Conservation (phyloP, 352 stramenopile genomes). For the Phytophthora constricta region DNA sequence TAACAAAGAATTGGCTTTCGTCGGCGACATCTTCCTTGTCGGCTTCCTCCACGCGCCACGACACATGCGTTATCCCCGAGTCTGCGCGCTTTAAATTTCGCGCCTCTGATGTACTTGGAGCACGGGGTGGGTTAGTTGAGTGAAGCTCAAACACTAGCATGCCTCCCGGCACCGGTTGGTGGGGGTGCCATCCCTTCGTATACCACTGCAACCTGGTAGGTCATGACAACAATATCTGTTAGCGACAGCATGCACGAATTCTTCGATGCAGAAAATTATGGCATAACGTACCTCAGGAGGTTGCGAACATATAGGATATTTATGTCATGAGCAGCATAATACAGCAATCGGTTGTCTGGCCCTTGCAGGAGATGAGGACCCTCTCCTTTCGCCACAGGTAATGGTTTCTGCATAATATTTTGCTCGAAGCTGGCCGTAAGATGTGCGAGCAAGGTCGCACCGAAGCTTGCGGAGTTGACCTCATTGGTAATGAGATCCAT, state of each 20-base stretch:
- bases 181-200: constrained; percentile 71
- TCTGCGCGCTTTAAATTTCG: constrained; percentile 19
- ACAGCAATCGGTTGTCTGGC: constrained; percentile 64
- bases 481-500: constrained; percentile 86
- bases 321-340: constrained; percentile 83
- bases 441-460: constrained; percentile 75
- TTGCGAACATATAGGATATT: constrained; percentile 83
- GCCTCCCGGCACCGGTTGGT: constrained; percentile 70
- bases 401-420: constrained; percentile 43
- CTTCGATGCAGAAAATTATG: background rate
- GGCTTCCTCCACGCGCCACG: constrained; percentile 18
- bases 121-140: constrained; percentile 19
- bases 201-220: constrained; percentile 71
- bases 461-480: constrained; percentile 79
- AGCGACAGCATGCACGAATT: background rate
- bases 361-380: constrained; percentile 61
- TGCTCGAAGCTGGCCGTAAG: constrained; percentile 82
- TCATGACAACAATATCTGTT: no score
- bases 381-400: constrained; percentile 51
- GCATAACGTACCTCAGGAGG: constrained; percentile 54
- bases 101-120: constrained; percentile 20
- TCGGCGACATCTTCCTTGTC: constrained; percentile 4
- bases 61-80: constrained; percentile 5
- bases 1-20: constrained; percentile 62
- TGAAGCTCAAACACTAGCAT: constrained; percentile 87